phyloP scores from a whole-genome alignment of 192 early-diverging fungal species.

The Coemansia sp. region DNA sequence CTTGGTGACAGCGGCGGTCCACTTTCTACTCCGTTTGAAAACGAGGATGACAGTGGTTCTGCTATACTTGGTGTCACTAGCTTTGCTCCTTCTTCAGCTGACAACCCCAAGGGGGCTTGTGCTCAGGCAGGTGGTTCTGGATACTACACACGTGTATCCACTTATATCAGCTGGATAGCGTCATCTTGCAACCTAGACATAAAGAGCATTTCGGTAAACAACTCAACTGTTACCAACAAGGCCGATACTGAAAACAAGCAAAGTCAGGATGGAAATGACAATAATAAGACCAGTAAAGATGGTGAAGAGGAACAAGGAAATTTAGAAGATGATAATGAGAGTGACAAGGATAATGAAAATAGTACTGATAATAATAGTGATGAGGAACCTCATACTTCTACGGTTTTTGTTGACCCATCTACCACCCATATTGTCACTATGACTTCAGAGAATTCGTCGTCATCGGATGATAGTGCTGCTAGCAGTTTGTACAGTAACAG shows the following conservation, averaged over 20 bases:
- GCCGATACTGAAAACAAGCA: background rate
- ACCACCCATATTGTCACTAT: background rate
- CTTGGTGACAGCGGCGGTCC: slow-evolving; percentile 54
- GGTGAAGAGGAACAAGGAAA: background rate
- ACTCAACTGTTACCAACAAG: slow-evolving; percentile 14
- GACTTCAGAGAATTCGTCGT: background rate
- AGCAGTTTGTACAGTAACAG: background rate
- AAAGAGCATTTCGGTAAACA: slow-evolving; percentile 6
- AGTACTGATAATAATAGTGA: background rate
- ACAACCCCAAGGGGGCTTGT: slow-evolving; percentile 37
- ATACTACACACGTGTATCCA: slow-evolving; percentile 26
- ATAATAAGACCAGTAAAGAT: background rate
- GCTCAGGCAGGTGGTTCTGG: slow-evolving; percentile 32
- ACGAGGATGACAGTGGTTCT: background rate
- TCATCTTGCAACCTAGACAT: background rate
- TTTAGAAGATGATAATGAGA: background rate
- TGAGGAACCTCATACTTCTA: background rate
- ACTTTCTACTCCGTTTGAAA: slow-evolving; percentile 13
- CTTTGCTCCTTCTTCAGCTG: slow-evolving; percentile 21
- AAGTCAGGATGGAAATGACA: background rate
- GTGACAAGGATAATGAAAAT: background rate
- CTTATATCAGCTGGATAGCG: slow-evolving; percentile 42
- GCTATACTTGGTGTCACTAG: slow-evolving; percentile 38
- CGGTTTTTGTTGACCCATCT: background rate
- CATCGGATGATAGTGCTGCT: background rate